Evolutionary conservation across 148 eudicot species (phyloP), one percentile per base, ranked within the genome.

Genomic region (Cornus florida): DNA sequence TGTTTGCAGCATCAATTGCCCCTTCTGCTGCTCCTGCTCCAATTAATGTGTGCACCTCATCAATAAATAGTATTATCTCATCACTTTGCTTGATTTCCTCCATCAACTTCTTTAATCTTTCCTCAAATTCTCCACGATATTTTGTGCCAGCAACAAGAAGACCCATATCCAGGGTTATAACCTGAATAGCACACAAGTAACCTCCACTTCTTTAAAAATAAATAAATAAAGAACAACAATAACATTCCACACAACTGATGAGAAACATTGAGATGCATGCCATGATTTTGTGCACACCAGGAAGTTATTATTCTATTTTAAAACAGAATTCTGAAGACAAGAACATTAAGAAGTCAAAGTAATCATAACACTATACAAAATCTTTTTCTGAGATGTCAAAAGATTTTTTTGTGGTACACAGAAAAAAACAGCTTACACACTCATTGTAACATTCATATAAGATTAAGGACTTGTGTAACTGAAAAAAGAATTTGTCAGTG

Each of bases 1-100:
- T 92, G 83, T 94, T 94, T 64, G 98, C 98, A 77, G 98, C 98
- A 87, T 94, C 98, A 75, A 94, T 91, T n/a, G 94, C 95, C 28
- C 98, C 98, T 85, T 94, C 98, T 57, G 97, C 98, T 33, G 97
- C 95, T 79, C 97, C 97, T 5, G 95, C 97, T 57, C 97, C 95
- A 79, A 94, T 91, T 82, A 92, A 81, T 69, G 98, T 94, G 83
- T 94, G 98, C 59, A 94, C 95, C 88, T 94, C 98, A 83, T 94
- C 98, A 74, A 94, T 91, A 77, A 92, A 94, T 31, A 94, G 82
- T 71, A 94, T 92, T 9, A 94, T 92, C 33, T 92, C 93, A 70
- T 92, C 93, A 39, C 92, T 91, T 82, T 94, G 92, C 76, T 89
- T 92, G 38, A 94, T 91, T 88, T 94, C 98, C 81, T 94, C 98